phyloP scores from a whole-genome alignment of 306 rosid species.

The Casuarina glauca region DNA sequence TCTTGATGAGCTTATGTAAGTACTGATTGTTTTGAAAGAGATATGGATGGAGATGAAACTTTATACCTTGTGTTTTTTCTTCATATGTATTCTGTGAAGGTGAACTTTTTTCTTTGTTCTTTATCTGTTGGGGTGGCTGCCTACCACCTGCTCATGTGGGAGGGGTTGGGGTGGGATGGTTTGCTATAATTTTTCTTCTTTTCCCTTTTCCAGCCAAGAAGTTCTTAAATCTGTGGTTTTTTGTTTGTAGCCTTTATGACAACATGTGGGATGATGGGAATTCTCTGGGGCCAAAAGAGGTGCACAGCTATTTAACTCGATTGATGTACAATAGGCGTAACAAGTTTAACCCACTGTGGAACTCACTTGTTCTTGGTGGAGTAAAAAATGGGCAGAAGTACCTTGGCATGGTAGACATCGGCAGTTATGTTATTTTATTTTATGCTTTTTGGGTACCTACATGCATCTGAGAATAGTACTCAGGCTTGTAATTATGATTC shows the following conservation, averaged over 20 bases:
- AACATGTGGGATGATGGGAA: constrained; percentile 84
- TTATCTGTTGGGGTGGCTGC: no score
- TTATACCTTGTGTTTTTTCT: not conserved
- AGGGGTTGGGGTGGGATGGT: not conserved
- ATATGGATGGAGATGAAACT: not conserved
- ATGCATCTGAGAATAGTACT: constrained; percentile 16
- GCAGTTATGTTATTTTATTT: constrained; percentile 14
- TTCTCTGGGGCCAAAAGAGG: constrained; percentile 65
- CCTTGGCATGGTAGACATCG: constrained; percentile 65
- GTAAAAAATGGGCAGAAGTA: constrained; percentile 56
- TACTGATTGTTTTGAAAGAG: not conserved
- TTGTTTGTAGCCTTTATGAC: constrained; percentile 67
- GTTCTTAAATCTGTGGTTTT: constrained; percentile 19
- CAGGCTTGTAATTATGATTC: constrained; percentile 4
- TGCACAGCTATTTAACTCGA: constrained; percentile 58
- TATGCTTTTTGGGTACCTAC: constrained; percentile 6
- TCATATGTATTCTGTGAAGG: not conserved
- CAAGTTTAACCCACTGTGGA: constrained; percentile 65
- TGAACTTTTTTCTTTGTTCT: not conserved
- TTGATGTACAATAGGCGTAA: constrained; percentile 68
- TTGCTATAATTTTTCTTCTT: not conserved
- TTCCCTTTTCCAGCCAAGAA: not conserved
- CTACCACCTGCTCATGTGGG: no score
- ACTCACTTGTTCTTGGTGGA: constrained; percentile 64
- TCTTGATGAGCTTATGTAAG: constrained; percentile 84